Evolutionary conservation across 148 eudicot species (phyloP), one percentile per base, ranked within the genome.

Genomic region (Camellia lanceoleosa): DNA sequence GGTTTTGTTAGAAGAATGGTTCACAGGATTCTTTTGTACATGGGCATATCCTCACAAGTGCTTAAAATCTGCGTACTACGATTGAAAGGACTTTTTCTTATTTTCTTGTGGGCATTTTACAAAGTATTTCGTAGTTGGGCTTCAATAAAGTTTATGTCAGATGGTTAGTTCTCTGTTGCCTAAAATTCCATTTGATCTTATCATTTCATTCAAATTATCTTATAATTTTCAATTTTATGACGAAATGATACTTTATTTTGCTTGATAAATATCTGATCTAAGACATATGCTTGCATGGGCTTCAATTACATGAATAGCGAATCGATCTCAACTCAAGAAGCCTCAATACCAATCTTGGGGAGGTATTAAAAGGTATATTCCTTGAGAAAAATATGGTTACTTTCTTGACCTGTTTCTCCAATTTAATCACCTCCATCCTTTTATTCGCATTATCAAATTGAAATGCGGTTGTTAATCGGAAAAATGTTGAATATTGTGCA

Each of bases 121-220:
- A 89, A 90, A 81, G 89, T 86, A 41, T 72, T 92, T n/a, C 92
- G 92, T 18, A 90, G 93, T 82, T 90, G 96, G 96, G 89, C 90
- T 23, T 83, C 89, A 16, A 89, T 90, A 38, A 92, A 92, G 78
- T 92, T 92, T 80, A 92, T 92, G 91, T 77, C 89, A 0, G 93
- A 89, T 89, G 96, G 96, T 92, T 63, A 79, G 84, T 81, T 73
- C 23, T 52, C 42, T 14, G n/a, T 11, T n/a, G 16, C 43, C 69
- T 5, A 49, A 49, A 13, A 20, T 23, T 60, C 44, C 4, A 20
- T 70, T 16, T 67, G 11, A 18, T 15, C 58, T n/a, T 49, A 20
- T 54, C 49, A 9, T 72, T 59, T 5, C 68, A 67, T 56, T 60
- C 49, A 5, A 72, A 30, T 13, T 72, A 11, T 44, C 4, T 11